Evolutionary conservation across 345 rosid species (phyloP).

Genomic region (Turnera subulata): DNA sequence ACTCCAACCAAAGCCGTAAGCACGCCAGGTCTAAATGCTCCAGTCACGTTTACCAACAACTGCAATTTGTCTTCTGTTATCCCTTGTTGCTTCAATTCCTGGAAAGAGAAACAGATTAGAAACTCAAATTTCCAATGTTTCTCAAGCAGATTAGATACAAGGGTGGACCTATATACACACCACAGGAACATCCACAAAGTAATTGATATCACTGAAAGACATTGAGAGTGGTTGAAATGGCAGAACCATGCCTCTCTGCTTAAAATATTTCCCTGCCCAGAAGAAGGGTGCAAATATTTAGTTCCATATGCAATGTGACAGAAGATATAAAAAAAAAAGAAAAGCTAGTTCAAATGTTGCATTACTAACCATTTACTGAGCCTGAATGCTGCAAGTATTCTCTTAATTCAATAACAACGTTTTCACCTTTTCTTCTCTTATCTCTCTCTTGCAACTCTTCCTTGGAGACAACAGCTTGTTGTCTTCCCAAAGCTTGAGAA

Average conservation of each 20-base stretch:
- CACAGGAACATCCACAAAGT: constrained; percentile 85
- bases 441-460: constrained; percentile 88
- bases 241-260: constrained; percentile 96
- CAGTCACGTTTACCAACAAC: constrained; percentile 82
- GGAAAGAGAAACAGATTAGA: constrained; percentile 23
- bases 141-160: constrained; percentile 4
- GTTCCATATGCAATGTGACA: background rate
- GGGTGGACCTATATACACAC: constrained; percentile 36
- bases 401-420: constrained; percentile 67
- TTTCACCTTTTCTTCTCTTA: constrained; percentile 72
- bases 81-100: constrained; percentile 95
- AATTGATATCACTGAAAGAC: constrained; percentile 83
- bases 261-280: constrained; percentile 73
- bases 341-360: constrained; percentile 9
- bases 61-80: constrained; percentile 76
- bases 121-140: constrained; percentile 9
- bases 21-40: constrained; percentile 89
- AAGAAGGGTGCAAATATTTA: constrained; percentile 10
- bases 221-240: constrained; percentile 94
- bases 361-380: constrained; percentile 56
- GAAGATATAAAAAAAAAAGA: background rate
- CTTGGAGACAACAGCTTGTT: constrained; percentile 81
- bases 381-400: constrained; percentile 75
- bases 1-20: constrained; percentile 97
- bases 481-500: constrained; percentile 70